Percentiles rank a stretch among this genome's conserved stretches.
Evolutionary conservation across 768 basidiomycete species (phyloP).

Genomic region (Boletellus ananas): DNA sequence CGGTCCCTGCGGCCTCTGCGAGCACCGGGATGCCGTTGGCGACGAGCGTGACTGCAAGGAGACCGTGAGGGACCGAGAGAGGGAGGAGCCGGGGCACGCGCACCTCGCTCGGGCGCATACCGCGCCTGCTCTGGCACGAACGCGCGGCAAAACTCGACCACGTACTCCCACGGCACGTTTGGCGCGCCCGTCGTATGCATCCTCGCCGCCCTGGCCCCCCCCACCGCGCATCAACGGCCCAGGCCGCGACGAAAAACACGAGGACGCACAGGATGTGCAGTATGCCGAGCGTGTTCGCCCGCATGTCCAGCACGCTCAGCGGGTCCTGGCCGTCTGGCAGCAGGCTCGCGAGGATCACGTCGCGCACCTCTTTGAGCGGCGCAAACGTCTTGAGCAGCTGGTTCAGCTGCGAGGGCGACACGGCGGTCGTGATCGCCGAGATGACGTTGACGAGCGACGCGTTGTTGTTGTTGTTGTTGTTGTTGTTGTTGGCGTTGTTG

Average conservation of each 20-base stretch:
- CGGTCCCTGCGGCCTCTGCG: conserved; percentile 48
- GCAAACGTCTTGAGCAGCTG: conserved; percentile 43
- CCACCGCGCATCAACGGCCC: background rate
- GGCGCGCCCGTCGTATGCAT: conserved; percentile 38
- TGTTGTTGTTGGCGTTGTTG: background rate
- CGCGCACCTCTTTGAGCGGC: conserved; percentile 52
- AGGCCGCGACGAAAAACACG: background rate
- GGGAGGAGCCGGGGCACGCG: no score
- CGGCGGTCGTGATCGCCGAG: conserved; percentile 43
- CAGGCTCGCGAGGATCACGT: conserved; percentile 50
- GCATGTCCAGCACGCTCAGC: conserved; percentile 51
- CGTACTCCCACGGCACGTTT: conserved; percentile 38
- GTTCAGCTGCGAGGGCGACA: conserved; percentile 37
- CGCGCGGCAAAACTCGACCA: conserved; percentile 56
- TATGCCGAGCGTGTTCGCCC: conserved; percentile 57
- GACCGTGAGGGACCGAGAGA: conserved; percentile 5
- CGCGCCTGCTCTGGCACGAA: conserved; percentile 65
- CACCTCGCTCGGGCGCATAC: conserved; percentile 66
- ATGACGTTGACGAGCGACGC: conserved; percentile 40
- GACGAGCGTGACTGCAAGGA: conserved; percentile 53
- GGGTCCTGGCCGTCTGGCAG: conserved; percentile 67
- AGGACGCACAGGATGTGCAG: conserved; percentile 68
- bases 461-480: background rate
- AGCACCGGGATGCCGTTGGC: conserved; percentile 59
- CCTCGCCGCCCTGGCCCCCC: conserved; percentile 51